Evolutionary conservation across 2,329 filamentous ascomycete genomes (phyloP), one percentile per base, ranked within the genome.

Genomic region (Cryphonectria japonica): DNA sequence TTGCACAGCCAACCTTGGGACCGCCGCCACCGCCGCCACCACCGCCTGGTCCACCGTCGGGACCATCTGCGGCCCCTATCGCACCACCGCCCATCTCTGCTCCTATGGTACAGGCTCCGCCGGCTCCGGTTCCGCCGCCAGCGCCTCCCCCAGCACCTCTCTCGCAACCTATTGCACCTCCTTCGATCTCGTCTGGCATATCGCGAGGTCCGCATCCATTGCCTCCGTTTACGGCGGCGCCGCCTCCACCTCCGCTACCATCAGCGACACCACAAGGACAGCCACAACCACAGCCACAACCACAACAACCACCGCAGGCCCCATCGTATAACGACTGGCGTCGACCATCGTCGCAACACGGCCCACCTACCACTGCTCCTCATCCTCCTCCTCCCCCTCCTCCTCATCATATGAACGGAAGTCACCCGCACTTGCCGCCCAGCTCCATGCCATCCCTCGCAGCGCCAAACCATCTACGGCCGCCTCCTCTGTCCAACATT

Each of bases 241-340:
- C 81, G 4, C 76, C 75, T 46, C 74, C 76, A 64, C 75, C 80
- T 22, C 16, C 43, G 43, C 16, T 16, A 22, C 43, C 16, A 22
- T 16, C 43, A 46, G 43, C 43, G 4, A 16, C 43, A 22, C 16
- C 43, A 46, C 43, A 19, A 16, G 14, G 14, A 43, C 41, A 46
- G 2, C 41, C 16, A 14, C 41, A 46, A 14, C 41, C 16, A 14
- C 41, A 46, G 13, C 41, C 16, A 14, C 41, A 46, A 46, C 43
- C 19, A 46, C 43, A 46, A 46, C 43, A 19, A 11, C 80, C 83
- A 9, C 14, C 61, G 22, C 76, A 81, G 4, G 76, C 75, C 50
- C 74, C 76, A 64, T 75, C 80, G 59, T 86, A 82, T 76, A 78
- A 77, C 62, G 85, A 86, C 70, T 89, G 88, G 84, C 83, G 85